These are phyloP conservation scores for Heliophila coronopifolia DNA, from an alignment of 441 rosid species.

Conservation along the genomic window DNA sequence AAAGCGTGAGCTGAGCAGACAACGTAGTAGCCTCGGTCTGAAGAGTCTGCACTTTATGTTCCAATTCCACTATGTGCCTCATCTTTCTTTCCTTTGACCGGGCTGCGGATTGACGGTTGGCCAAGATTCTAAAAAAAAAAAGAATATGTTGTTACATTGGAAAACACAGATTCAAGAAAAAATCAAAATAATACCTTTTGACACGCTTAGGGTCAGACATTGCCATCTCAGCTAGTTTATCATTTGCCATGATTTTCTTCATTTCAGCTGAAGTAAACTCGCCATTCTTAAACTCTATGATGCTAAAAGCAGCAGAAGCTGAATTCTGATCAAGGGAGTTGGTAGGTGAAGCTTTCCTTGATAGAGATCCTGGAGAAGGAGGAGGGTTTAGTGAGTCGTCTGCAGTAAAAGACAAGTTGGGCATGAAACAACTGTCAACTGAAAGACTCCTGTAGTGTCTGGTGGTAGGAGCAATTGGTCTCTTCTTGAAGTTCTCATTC, in stretches of 20 bases:
- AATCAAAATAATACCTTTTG: constrained; percentile 69
- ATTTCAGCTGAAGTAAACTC: constrained; percentile 78
- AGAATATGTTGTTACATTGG: no score
- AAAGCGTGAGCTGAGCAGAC: constrained; percentile 88
- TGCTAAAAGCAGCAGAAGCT: constrained; percentile 12
- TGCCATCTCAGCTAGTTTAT: constrained; percentile 87
- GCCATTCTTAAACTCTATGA: constrained; percentile 43
- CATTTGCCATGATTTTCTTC: constrained; percentile 93
- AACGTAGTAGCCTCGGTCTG: constrained; percentile 95
- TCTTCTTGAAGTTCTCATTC: no score
- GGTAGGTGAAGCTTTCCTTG: constrained; percentile 57
- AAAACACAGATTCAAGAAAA: no score
- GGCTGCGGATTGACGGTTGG: constrained; percentile 95
- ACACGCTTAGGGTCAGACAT: constrained; percentile 84
- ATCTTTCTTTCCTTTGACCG: constrained; percentile 95
- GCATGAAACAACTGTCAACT: constrained; percentile 82
- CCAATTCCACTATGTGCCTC: constrained; percentile 83
- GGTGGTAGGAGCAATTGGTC: constrained; percentile 56
- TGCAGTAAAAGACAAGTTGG: constrained; percentile 55
- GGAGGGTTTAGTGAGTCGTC: constrained; percentile 70
- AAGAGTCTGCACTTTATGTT: constrained; percentile 95
- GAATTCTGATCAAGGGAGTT: constrained; percentile 59
- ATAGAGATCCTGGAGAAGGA: constrained; percentile 61
- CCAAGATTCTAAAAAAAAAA: constrained; percentile 79
- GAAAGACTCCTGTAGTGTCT: constrained; percentile 89